phyloP scores from a whole-genome alignment of 2,329 filamentous ascomycete species.

The Seiridium cupressi region DNA sequence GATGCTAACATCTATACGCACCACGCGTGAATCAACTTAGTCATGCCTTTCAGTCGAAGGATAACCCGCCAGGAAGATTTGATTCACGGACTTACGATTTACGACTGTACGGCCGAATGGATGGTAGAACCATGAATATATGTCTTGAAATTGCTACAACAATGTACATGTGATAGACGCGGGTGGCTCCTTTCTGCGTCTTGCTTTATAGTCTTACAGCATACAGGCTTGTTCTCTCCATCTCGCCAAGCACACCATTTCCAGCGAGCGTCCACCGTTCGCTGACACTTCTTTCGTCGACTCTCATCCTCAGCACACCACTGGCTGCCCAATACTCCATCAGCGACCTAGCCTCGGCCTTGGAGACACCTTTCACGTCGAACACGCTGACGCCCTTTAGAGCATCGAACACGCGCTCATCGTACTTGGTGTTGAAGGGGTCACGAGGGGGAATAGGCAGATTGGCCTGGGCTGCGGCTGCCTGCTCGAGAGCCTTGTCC shows the following conservation, averaged over 20 bases:
- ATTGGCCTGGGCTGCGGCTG: slow-evolving; percentile 40
- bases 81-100: no score
- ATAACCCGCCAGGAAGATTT: no score
- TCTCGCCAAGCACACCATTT: slow-evolving; percentile 76
- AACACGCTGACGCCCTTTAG: slow-evolving; percentile 51
- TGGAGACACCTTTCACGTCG: slow-evolving; percentile 66
- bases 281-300: slow-evolving; percentile 69
- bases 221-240: slow-evolving; percentile 65
- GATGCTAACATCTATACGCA: no score
- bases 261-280: slow-evolving; percentile 85
- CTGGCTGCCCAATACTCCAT: slow-evolving; percentile 94
- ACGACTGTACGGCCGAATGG: background rate
- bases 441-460: slow-evolving; percentile 38
- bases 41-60: no score
- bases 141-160: background rate
- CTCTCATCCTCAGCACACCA: slow-evolving; percentile 68
- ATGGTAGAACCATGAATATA: background rate
- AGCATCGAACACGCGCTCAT: slow-evolving; percentile 52
- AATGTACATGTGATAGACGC: background rate
- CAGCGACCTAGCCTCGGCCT: slow-evolving; percentile 71
- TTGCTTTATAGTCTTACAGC: slow-evolving; percentile 10
- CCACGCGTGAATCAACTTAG: no score
- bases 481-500: slow-evolving; percentile 63
- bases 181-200: background rate
- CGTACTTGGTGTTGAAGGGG: slow-evolving; percentile 56